A percentile compares a stretch with the other conserved stretches of the same genome.
These are phyloP conservation scores for Amaranthus cruentus DNA, from an alignment of 148 eudicot species.

Conservation along the genomic window DNA sequence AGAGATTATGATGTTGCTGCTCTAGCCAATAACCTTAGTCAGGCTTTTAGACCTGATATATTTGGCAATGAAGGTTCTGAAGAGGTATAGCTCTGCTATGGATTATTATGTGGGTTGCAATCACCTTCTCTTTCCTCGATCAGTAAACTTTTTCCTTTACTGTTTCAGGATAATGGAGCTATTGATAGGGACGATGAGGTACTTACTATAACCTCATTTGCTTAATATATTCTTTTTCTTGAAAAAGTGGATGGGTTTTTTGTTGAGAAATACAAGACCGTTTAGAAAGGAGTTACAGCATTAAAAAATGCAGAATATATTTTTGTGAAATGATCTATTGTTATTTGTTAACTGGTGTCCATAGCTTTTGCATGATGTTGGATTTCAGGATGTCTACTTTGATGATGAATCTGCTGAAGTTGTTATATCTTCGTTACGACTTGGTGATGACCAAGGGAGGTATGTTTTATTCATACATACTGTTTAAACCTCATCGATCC, in stretches of 20 bases:
- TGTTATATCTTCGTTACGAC: conserved; percentile 85
- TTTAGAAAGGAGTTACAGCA: background rate
- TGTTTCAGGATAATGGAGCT: conserved; percentile 66
- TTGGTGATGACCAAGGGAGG: conserved; percentile 98
- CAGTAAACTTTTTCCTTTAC: background rate
- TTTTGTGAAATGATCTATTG: background rate
- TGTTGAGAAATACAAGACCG: background rate
- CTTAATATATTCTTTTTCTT: background rate
- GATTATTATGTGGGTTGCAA: conserved; percentile 1
- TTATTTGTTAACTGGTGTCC: background rate
- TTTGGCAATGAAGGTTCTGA: conserved; percentile 68
- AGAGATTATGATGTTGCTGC: conserved; percentile 91
- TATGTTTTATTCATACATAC: conserved; percentile 23
- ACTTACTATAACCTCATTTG: conserved; percentile 4
- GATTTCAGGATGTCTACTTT: conserved; percentile 79
- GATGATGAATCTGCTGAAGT: conserved; percentile 98
- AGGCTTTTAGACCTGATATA: conserved; percentile 63
- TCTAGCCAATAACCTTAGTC: conserved; percentile 80
- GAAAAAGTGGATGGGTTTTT: background rate
- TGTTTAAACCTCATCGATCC: background rate
- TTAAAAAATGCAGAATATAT: background rate
- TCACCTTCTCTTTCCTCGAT: background rate
- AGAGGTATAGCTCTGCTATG: conserved; percentile 44
- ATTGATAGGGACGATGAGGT: conserved; percentile 90
- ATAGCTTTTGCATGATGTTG: conserved; percentile 15